These are phyloP conservation scores for Paspalum notatum DNA, from an alignment of 176 grass and related monocot species.

Conservation along the genomic window DNA sequence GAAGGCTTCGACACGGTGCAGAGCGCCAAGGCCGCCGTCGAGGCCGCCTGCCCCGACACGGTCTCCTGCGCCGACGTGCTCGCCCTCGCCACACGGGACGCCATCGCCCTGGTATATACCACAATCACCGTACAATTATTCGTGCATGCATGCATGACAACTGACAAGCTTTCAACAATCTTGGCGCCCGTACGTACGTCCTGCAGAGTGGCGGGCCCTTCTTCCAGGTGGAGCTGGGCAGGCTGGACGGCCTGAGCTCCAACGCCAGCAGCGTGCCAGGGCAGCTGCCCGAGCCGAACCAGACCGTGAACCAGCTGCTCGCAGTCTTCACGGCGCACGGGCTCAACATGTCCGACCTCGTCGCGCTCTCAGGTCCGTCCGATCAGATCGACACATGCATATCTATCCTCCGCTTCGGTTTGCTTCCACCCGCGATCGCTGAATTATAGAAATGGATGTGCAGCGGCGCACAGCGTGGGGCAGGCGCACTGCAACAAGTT, in stretches of 20 bases:
- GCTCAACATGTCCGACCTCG: slow-evolving; percentile 59
- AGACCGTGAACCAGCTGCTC: slow-evolving; percentile 50
- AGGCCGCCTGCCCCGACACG: slow-evolving; percentile 49
- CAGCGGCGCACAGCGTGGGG: slow-evolving; percentile 74
- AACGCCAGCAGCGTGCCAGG: slow-evolving; percentile 52
- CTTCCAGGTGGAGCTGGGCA: slow-evolving; percentile 74
- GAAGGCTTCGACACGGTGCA: slow-evolving; percentile 81
- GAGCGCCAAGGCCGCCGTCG: slow-evolving; percentile 76
- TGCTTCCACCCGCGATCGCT: too few relatives aligned
- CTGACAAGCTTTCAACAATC: not conserved
- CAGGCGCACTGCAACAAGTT: slow-evolving; percentile 78
- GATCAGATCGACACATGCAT: not conserved
- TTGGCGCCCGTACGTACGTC: too few relatives aligned
- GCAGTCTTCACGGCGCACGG: slow-evolving; percentile 54
- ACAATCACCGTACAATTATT: too few relatives aligned
- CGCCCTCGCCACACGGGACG: slow-evolving; percentile 72
- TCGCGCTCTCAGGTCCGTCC: slow-evolving; percentile 65
- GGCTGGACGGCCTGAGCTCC: slow-evolving; percentile 73
- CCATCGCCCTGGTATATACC: slow-evolving; percentile 55
- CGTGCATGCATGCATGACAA: not conserved
- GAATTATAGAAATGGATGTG: too few relatives aligned
- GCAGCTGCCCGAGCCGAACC: slow-evolving; percentile 49
- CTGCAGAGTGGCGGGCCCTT: slow-evolving; percentile 59
- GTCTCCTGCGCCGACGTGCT: slow-evolving; percentile 95
- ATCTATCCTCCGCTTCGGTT: too few relatives aligned